Evolutionary conservation across 345 rosid species (phyloP).

Genomic region (Angophora floribunda): DNA sequence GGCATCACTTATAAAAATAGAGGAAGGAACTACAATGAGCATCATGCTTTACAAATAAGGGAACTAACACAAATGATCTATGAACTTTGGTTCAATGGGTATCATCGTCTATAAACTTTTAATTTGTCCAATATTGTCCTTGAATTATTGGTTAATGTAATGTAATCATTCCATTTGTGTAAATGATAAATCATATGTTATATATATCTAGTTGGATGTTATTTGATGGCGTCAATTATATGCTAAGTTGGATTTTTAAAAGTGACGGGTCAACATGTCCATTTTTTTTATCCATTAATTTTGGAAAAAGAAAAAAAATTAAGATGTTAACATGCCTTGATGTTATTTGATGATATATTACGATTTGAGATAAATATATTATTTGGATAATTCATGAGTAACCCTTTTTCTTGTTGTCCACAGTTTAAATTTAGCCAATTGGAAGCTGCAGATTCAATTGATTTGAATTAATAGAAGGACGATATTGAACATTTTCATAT

Average conservation of each 20-base stretch:
- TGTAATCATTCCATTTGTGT: background rate
- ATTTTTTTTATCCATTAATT: background rate
- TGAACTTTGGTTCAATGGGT: background rate
- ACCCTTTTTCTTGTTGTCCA: background rate
- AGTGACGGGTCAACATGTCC: background rate
- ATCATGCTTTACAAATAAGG: background rate
- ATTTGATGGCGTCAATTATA: background rate
- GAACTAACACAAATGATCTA: background rate
- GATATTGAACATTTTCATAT: background rate
- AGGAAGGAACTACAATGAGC: background rate
- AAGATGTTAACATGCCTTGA: background rate
- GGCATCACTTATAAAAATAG: background rate
- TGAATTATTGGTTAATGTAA: background rate
- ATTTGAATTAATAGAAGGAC: accelerated
- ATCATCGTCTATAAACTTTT: background rate
- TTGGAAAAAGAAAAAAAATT: background rate
- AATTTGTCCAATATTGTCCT: background rate
- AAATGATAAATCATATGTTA: background rate
- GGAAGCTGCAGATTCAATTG: accelerated
- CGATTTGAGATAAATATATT: background rate
- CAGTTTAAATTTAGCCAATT: background rate
- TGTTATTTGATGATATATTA: background rate
- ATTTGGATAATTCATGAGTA: background rate
- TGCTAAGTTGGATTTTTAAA: background rate
- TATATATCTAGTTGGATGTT: background rate